A percentile compares a stretch with the other conserved stretches of the same genome.
Conservation (phyloP, 805 yeast genomes). For the Candida peoriensis region DNA sequence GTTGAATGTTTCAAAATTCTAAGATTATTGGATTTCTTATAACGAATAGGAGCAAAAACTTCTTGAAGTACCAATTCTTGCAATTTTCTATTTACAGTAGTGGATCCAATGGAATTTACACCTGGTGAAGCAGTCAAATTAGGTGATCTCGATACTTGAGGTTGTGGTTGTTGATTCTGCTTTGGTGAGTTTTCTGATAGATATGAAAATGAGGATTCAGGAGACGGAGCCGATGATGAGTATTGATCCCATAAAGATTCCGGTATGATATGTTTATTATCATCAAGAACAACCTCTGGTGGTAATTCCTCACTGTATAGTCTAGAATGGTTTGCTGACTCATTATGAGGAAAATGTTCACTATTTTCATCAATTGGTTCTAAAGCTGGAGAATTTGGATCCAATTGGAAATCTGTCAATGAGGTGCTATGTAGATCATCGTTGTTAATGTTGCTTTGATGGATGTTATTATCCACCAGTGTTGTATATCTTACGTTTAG, state of each 20-base stretch:
- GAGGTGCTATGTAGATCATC: constrained; percentile 11
- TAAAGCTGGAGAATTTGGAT: constrained; percentile 13
- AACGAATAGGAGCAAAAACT: constrained; percentile 51
- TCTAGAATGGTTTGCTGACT: constrained; percentile 14
- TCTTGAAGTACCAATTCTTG: constrained; percentile 69
- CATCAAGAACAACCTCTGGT: constrained; percentile 88
- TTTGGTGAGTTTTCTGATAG: constrained; percentile 23
- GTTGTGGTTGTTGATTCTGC: neutral
- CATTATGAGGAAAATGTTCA: constrained; percentile 10
- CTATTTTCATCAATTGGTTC: constrained; percentile 15
- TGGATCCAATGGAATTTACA: constrained; percentile 42
- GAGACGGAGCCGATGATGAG: constrained; percentile 37
- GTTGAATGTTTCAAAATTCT: constrained; percentile 13
- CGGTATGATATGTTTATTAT: constrained; percentile 89
- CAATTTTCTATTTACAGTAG: constrained; percentile 64
- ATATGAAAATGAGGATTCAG: constrained; percentile 35
- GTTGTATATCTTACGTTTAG: constrained; percentile 74
- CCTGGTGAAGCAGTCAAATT: constrained; percentile 1
- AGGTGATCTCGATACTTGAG: neutral
- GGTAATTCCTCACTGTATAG: constrained; percentile 30
- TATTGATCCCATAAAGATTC: constrained; percentile 66
- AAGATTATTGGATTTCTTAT: constrained; percentile 4
- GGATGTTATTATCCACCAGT: constrained; percentile 23
- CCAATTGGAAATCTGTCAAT: constrained; percentile 13
- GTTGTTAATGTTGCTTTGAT: too few species aligned